Evolutionary conservation across 1,139 yeast genomes (phyloP).

Genomic region (Blastobotrys persicus): DNA sequence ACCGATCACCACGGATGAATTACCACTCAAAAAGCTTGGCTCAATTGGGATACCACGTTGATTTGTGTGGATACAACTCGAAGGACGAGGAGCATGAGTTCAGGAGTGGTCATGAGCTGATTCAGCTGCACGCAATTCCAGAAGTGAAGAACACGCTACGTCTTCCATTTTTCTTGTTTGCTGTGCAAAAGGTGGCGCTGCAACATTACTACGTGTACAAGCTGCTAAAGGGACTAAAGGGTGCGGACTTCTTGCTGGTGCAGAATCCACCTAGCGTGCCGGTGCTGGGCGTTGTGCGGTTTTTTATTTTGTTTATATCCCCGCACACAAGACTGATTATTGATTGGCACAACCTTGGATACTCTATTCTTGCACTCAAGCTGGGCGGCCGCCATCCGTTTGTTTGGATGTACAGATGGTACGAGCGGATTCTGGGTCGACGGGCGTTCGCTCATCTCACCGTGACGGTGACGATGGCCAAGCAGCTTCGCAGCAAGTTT

Average conservation of each 20-base stretch:
- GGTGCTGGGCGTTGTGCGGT: constrained; percentile 58
- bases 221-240: constrained; percentile 55
- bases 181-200: constrained; percentile 52
- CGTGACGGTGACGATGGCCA: constrained; percentile 75
- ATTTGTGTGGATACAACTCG: constrained; percentile 71
- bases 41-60: constrained; percentile 68
- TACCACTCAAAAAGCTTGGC: constrained; percentile 84
- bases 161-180: constrained; percentile 60
- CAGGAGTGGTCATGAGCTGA: constrained; percentile 12
- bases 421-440: constrained; percentile 49
- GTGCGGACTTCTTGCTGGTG: constrained; percentile 66
- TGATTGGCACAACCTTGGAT: constrained; percentile 97
- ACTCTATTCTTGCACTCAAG: constrained; percentile 71
- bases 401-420: constrained; percentile 53
- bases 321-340: constrained; percentile 65
- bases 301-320: constrained; percentile 53
- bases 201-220: constrained; percentile 52
- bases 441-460: constrained; percentile 71
- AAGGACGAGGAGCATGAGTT: constrained; percentile 38
- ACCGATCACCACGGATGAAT: constrained; percentile 93
- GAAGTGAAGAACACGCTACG: constrained; percentile 44
- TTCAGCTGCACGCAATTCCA: constrained; percentile 41
- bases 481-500: constrained; percentile 56
- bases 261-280: constrained; percentile 95
- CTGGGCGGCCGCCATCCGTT: constrained; percentile 56